Evolutionary conservation across 371 early-diverging fungal genomes (phyloP), one percentile per base, ranked within the genome.

Genomic region (Thermomucor indicae-seudaticae): DNA sequence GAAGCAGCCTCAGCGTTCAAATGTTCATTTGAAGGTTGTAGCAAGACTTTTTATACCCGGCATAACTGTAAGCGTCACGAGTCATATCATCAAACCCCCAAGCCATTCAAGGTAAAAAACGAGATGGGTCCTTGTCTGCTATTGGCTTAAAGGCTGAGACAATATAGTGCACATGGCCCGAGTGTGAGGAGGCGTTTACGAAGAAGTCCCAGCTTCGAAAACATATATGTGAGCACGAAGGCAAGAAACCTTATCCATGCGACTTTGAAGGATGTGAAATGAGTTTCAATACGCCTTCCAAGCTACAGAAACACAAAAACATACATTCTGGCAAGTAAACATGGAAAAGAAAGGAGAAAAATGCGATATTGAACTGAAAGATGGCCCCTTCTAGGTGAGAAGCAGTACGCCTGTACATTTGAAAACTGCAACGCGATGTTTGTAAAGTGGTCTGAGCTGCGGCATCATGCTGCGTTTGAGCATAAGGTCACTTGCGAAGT

Each of bases 371-470:
- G 11, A 12, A 22, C 11, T 29, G 10, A 6, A 31, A 30, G 31
- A 3, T 12, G 14, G 0, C 20, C 44, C n/a, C 31, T 12, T 32
- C 4, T 62, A 72, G 74, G 72, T n/a, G 64, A 67, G 6, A 32
- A 61, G 2, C 60, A 74, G n/a, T 84, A 86, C 57, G 52, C 60
- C 1, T 88, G 89, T 50, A 71, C 70, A 3, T 47, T 68, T 12
- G 48, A 51, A 12, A 67, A 53, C 16, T 88, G 89, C 56, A 51
- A 47, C 0, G 53, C 37, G 0, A 34, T 41, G 25, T 86, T 84
- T 54, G 24, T 48, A 2, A 84, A 81, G 54, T 86, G 85, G 85
- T 60, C 81, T 0, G 57, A 74, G n/a, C 64, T 88, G 0, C 80
- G 81, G 40, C 58, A 64, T 19, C 89, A 88, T 51, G 61, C 75